phyloP scores from a whole-genome alignment of 192 early-diverging fungal species.

The Coemansia sp. region DNA sequence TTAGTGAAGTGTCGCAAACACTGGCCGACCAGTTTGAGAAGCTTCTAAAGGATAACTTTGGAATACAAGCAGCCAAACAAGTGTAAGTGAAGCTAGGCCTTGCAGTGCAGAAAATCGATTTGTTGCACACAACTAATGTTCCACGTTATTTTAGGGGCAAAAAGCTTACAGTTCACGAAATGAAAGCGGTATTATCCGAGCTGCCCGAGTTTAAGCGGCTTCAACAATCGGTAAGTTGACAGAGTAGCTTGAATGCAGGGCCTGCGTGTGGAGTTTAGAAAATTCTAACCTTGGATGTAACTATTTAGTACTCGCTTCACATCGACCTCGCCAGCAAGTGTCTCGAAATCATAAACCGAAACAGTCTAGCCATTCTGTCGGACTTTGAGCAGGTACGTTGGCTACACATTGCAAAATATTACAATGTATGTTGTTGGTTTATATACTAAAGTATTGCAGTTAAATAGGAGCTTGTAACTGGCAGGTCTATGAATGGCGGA shows the following conservation, averaged over 20 bases:
- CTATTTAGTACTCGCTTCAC: slow-evolving; percentile 52
- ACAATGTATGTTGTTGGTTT: not conserved
- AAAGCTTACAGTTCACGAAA: slow-evolving; percentile 30
- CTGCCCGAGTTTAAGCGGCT: slow-evolving; percentile 54
- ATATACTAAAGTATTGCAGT: not conserved
- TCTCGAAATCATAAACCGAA: slow-evolving; percentile 31
- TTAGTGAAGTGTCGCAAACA: slow-evolving; percentile 34
- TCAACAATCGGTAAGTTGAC: slow-evolving; percentile 41
- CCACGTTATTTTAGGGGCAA: slow-evolving; percentile 23
- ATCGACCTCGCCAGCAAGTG: slow-evolving; percentile 54
- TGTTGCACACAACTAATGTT: not conserved
- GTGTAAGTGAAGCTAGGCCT: slow-evolving; percentile 16
- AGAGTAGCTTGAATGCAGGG: not conserved
- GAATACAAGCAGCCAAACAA: slow-evolving; percentile 22
- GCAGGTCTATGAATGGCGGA: slow-evolving; percentile 6
- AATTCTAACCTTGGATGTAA: not conserved
- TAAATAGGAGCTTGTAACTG: slow-evolving; percentile 37
- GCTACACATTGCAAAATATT: not conserved
- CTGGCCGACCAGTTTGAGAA: slow-evolving; percentile 34
- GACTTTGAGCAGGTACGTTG: slow-evolving; percentile 55
- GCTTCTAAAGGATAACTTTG: slow-evolving; percentile 31
- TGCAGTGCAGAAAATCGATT: not conserved
- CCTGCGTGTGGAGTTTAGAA: not conserved
- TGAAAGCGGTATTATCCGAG: slow-evolving; percentile 43
- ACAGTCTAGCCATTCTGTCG: slow-evolving; percentile 25